Evolutionary conservation across 2,329 filamentous ascomycete species (phyloP), one percentile per base, ranked within the genome.

Genomic region (Ceratocystis diversiconidia): DNA sequence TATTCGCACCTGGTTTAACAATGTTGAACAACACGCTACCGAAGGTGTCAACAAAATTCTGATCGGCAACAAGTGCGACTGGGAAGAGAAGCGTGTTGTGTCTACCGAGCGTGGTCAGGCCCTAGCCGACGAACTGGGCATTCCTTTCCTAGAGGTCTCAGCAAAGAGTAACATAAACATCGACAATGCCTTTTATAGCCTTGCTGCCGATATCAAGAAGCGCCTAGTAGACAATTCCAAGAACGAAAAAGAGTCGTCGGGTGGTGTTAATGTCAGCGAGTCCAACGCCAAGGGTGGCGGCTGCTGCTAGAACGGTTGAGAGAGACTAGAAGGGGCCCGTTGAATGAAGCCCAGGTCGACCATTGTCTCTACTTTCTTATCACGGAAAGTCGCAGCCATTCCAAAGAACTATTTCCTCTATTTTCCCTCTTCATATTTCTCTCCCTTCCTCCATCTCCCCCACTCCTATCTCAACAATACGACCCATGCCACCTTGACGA

Each of bases 91-190:
- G 83, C 88, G 94, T 71, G 91, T 89, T 65, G 89, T 99, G 52
- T 91, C 90, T 62, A 95, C 89, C 68, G 92, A 96, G 76, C 88
- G 91, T 73, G 94, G 94, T 71, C 92, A 99, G 77, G 87, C 87
- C 70, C 84, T 99, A 66, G 94, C 94, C 67, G 89, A 96, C 77
- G 94, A 97, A 78, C 86, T 99, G 68, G 91, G 92, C 73, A 95
- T 99, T 70, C 92, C 94, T 22, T 99, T 99, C 82, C 88, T 99
- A 75, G 94, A 99, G 76, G 94, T 99, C 69, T 95, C 90, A 19
- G 94, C 94, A 70, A 99, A 99, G 83, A 92, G 89, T 80, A 97
- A 97, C 80, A 96, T 96, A 85, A 99, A 99, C 79, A 95, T 99
- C 73, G 94, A 99, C 78, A 92, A 96, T 80, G 94, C 94, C 19